phyloP scores from a whole-genome alignment of 441 rosid genomes.

The Adansonia rubrostipa region DNA sequence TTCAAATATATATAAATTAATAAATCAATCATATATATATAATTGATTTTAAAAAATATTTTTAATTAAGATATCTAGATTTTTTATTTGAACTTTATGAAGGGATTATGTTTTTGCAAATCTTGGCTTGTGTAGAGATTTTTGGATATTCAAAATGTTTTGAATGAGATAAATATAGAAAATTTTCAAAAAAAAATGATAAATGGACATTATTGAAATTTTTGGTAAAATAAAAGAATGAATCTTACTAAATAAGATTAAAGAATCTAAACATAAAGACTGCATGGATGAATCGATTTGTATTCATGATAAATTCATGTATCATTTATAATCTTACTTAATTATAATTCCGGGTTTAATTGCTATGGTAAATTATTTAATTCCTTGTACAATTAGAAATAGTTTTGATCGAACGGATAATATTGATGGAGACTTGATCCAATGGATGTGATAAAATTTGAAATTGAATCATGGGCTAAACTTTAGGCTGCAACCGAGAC shows the following conservation, averaged over 20 bases:
- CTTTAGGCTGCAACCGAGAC: background rate
- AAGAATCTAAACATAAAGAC: background rate
- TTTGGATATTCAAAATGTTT: background rate
- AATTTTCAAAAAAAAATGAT: background rate
- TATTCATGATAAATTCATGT: background rate
- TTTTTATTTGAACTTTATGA: too few species aligned
- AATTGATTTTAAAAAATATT: background rate
- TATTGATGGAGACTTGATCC: background rate
- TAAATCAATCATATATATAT: background rate
- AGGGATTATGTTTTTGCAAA: background rate
- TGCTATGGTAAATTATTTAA: background rate
- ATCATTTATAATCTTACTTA: background rate
- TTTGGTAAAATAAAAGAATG: too few species aligned
- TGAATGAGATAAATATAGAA: background rate
- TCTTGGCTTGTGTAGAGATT: background rate
- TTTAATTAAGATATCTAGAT: background rate
- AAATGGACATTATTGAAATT: too few species aligned
- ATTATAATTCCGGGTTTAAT: background rate
- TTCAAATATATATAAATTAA: too few species aligned
- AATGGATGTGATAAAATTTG: background rate
- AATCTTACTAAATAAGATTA: too few species aligned
- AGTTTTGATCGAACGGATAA: background rate
- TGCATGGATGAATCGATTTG: background rate
- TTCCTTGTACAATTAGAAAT: background rate
- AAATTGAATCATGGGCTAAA: background rate